Conservation (phyloP, 78 protist species). For the Diacronema lutheri region DNA sequence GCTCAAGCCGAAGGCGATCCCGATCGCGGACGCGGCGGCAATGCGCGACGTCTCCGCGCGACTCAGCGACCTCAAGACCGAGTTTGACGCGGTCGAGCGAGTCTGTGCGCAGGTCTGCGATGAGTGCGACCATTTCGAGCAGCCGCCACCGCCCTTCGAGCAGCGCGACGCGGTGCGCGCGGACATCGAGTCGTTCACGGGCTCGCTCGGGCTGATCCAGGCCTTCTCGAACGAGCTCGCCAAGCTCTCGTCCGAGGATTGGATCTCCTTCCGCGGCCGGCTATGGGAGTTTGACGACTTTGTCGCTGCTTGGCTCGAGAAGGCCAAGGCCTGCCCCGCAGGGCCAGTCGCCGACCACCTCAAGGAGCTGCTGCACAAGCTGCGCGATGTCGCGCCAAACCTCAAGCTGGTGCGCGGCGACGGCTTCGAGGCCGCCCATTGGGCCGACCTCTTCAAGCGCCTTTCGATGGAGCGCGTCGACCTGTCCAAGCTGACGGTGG, state of each 20-base stretch:
- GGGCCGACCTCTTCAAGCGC: conserved; percentile 58
- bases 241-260: conserved; percentile 36
- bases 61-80: conserved; percentile 19
- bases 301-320: conserved; percentile 42
- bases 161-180: neutral
- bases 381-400: neutral
- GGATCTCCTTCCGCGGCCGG: conserved; percentile 71
- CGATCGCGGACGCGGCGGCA: neutral
- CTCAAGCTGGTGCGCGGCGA: conserved; percentile 71
- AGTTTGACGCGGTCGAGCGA: conserved; percentile 20
- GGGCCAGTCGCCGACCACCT: conserved; percentile 30
- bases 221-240: conserved; percentile 42
- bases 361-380: neutral
- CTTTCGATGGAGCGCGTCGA: conserved; percentile 23
- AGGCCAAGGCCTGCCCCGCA: neutral
- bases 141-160: conserved; percentile 14
- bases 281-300: conserved; percentile 60
- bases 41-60: neutral
- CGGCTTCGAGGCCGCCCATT: conserved; percentile 71
- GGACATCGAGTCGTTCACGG: conserved; percentile 1
- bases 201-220: conserved; percentile 9
- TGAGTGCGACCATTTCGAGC: conserved; percentile 43
- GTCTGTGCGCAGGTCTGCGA: neutral
- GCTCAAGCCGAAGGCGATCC: conserved; percentile 41
- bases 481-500: conserved; percentile 34